Conservation (phyloP, 2,329 filamentous ascomycete genomes). For the Penicillium sp. region DNA sequence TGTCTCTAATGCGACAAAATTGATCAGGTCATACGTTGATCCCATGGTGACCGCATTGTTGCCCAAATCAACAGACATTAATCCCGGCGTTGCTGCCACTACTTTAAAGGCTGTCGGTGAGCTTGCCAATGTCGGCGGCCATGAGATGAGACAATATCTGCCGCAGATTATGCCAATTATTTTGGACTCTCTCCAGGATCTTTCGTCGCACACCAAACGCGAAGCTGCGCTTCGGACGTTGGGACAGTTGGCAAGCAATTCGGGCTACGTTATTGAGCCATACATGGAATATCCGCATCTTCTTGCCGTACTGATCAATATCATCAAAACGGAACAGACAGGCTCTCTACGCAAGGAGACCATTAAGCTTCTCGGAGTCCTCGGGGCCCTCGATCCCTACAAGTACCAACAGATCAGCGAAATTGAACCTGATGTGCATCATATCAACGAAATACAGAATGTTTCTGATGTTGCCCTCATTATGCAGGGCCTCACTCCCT, state of each 20-base stretch:
- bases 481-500: conserved; percentile 95
- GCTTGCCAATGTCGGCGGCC: conserved; percentile 86
- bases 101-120: conserved; percentile 95
- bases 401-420: conserved; percentile 93
- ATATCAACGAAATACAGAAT: conserved; percentile 62
- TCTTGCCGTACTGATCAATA: conserved; percentile 86
- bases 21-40: conserved; percentile 96
- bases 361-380: conserved; percentile 92
- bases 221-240: conserved; percentile 88
- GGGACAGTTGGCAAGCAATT: conserved; percentile 90
- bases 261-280: conserved; percentile 94
- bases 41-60: conserved; percentile 94
- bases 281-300: conserved; percentile 94
- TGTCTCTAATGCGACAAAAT: conserved; percentile 84
- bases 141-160: conserved; percentile 90
- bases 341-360: conserved; percentile 86
- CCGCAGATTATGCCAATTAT: conserved; percentile 92
- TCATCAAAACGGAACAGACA: conserved; percentile 88
- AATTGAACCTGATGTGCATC: conserved; percentile 76
- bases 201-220: conserved; percentile 84
- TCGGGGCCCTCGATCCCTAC: conserved; percentile 93
- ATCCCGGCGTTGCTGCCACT: conserved; percentile 84
- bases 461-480: conserved; percentile 94
- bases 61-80: conserved; percentile 82
- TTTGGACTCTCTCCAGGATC: conserved; percentile 87